Percentiles rank a stretch among this genome's conserved stretches.
These are phyloP conservation scores for Groenewaldozyma sp. DNA, from an alignment of 1,139 yeast species.

Conservation along the genomic window DNA sequence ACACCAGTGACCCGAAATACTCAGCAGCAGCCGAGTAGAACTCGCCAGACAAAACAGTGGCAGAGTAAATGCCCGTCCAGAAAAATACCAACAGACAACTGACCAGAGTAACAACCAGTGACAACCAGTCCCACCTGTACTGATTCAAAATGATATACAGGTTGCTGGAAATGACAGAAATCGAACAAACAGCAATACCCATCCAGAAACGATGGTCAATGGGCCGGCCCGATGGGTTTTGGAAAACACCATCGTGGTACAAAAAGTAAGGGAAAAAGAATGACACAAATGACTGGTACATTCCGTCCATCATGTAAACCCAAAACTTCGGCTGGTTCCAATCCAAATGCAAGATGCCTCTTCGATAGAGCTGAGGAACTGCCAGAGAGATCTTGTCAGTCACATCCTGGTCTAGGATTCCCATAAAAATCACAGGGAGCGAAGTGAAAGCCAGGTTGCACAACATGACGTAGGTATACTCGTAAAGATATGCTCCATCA, in stretches of 20 bases:
- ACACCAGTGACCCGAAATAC: conserved; percentile 60
- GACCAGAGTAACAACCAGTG: conserved; percentile 48
- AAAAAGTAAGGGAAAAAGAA: conserved; percentile 81
- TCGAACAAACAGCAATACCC: conserved; percentile 72
- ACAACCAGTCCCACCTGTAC: conserved; percentile 91
- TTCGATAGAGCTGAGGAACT: conserved; percentile 83
- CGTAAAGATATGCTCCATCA: conserved; percentile 88
- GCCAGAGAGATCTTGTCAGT: conserved; percentile 67
- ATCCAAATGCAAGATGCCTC: conserved; percentile 75
- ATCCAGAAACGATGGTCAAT: conserved; percentile 79
- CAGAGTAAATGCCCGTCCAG: conserved; percentile 92
- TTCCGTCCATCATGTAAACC: conserved; percentile 78
- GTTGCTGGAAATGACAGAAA: conserved; percentile 75
- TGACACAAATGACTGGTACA: conserved; percentile 77
- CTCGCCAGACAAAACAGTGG: conserved; percentile 48
- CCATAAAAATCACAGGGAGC: conserved; percentile 82
- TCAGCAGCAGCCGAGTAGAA: conserved; percentile 70
- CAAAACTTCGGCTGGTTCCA: conserved; percentile 76
- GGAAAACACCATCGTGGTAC: conserved; percentile 48
- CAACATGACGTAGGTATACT: conserved; percentile 85
- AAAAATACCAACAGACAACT: conserved; percentile 62
- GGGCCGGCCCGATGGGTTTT: conserved; percentile 52
- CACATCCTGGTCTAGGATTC: conserved; percentile 90
- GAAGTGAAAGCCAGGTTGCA: conserved; percentile 94
- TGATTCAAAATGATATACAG: conserved; percentile 72